phyloP scores from a whole-genome alignment of 805 yeast species.

The Debaryomyces tyrocola region DNA sequence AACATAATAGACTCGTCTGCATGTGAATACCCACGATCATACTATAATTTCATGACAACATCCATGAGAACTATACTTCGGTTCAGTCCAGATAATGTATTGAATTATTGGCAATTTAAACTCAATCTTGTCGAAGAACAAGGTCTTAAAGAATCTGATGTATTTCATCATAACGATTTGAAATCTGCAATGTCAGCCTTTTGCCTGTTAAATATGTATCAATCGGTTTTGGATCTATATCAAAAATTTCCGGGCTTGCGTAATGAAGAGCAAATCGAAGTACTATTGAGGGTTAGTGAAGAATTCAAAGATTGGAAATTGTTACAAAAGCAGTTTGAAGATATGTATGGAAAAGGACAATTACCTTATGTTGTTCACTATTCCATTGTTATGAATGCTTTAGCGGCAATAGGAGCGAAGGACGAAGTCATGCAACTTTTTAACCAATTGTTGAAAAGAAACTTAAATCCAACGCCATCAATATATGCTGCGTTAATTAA shows the following conservation, averaged over 20 bases:
- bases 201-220: conserved; percentile 17
- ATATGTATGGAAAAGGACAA: conserved; percentile 52
- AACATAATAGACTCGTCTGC: conserved; percentile 2
- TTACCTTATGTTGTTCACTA: conserved; percentile 58
- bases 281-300: conserved; percentile 48
- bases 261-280: conserved; percentile 47
- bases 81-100: conserved; percentile 14
- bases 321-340: conserved; percentile 57
- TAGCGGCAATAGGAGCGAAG: conserved; percentile 51
- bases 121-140: conserved; percentile 3
- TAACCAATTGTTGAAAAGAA: conserved; percentile 44
- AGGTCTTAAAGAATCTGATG: background rate
- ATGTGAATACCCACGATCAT: background rate
- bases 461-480: conserved; percentile 45
- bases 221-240: conserved; percentile 29
- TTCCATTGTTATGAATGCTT: conserved; percentile 57
- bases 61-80: conserved; percentile 12
- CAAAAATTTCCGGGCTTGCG: conserved; percentile 40
- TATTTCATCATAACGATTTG: conserved; percentile 22
- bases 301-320: conserved; percentile 50
- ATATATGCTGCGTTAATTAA: conserved; percentile 48
- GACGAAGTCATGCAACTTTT: conserved; percentile 51
- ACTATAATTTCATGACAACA: conserved; percentile 16
- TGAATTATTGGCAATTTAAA: conserved; percentile 23
- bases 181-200: conserved; percentile 31